phyloP scores from a whole-genome alignment of 148 eudicot species.

The Amaranthus hypochondriacus region DNA sequence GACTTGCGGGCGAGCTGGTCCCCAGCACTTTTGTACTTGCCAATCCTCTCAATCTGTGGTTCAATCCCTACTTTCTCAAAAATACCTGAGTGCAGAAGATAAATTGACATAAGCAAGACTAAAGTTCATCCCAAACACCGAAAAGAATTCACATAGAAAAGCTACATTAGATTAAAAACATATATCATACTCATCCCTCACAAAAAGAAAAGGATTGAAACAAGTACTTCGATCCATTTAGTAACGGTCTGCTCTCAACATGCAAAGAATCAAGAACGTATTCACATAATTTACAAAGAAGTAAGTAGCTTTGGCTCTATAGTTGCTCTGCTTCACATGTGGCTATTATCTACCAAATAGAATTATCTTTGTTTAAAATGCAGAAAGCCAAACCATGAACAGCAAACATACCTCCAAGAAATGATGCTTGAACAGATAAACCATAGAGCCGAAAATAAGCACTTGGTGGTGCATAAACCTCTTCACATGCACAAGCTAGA shows the following conservation, averaged over 20 bases:
- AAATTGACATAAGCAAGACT: background rate
- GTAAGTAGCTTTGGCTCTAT: background rate
- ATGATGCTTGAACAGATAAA: slow-evolving; percentile 72
- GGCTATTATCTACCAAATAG: background rate
- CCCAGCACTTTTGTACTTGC: slow-evolving; percentile 94
- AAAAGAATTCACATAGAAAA: background rate
- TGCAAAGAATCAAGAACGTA: background rate
- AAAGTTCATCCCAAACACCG: background rate
- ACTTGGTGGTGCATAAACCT: slow-evolving; percentile 88
- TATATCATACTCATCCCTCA: background rate
- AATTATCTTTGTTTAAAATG: background rate
- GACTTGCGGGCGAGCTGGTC: slow-evolving; percentile 83
- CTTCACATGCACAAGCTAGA: slow-evolving; percentile 84
- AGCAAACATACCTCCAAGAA: slow-evolving; percentile 73
- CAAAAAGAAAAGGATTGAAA: background rate
- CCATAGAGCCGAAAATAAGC: slow-evolving; percentile 87
- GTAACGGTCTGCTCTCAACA: background rate
- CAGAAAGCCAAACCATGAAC: background rate
- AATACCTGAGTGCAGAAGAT: slow-evolving; percentile 55
- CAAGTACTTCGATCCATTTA: background rate
- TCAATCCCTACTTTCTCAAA: slow-evolving; percentile 86
- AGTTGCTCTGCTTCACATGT: background rate
- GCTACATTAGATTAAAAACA: background rate
- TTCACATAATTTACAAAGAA: background rate
- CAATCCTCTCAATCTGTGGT: slow-evolving; percentile 94